Conservation (phyloP, 306 rosid genomes). For the Casuarina glauca region DNA sequence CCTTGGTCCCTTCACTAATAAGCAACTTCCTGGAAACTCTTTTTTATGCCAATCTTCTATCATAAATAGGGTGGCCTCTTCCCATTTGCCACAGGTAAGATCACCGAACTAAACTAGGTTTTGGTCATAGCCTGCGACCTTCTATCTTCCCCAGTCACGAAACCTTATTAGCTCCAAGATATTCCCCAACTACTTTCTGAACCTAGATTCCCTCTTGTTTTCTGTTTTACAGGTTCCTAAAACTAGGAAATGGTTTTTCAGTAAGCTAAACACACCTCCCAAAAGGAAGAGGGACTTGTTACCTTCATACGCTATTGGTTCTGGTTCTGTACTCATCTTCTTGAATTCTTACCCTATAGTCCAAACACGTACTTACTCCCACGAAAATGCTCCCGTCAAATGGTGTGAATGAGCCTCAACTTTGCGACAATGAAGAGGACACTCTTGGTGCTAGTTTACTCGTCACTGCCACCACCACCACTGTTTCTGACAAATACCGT, state of each 20-base stretch:
- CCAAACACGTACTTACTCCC: background rate
- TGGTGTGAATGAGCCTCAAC: background rate
- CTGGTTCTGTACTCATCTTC: background rate
- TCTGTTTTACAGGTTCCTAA: background rate
- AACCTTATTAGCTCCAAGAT: too few relatives aligned
- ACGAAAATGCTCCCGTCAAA: constrained; percentile 21
- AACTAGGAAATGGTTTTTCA: background rate
- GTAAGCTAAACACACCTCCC: background rate
- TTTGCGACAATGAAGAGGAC: constrained; percentile 2
- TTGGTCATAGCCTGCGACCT: too few relatives aligned
- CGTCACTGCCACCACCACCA: background rate
- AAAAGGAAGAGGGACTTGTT: too few relatives aligned
- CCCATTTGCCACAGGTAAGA: too few relatives aligned
- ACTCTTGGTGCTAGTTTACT: constrained; percentile 32
- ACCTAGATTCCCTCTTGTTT: background rate
- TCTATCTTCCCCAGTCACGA: too few relatives aligned
- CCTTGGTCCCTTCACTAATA: too few relatives aligned
- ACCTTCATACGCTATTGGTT: background rate
- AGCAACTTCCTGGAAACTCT: too few relatives aligned
- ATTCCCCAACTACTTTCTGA: background rate
- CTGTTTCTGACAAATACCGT: constrained; percentile 5
- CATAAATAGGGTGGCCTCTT: too few relatives aligned
- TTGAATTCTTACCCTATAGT: background rate
- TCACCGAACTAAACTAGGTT: too few relatives aligned
- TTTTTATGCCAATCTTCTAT: too few relatives aligned